Evolutionary conservation across 768 basidiomycete species (phyloP).

Genomic region (Russula virescens): DNA sequence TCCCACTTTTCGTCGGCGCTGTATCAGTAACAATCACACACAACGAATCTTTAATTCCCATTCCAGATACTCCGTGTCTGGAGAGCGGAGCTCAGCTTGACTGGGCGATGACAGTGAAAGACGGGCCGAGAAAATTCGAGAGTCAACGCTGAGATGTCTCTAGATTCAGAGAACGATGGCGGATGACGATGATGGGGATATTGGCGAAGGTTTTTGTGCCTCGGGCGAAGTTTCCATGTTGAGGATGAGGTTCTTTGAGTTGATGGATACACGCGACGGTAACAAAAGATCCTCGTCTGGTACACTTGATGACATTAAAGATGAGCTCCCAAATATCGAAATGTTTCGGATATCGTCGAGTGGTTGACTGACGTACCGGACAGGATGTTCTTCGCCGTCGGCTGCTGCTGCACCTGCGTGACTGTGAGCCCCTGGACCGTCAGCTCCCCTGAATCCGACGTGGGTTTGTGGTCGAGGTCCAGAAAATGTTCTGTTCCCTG

Average conservation of each 20-base stretch:
- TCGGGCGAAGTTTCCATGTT: constrained; percentile 60
- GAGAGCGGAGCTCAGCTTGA: constrained; percentile 55
- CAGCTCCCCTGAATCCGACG: constrained; percentile 56
- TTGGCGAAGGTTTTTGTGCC: constrained; percentile 34
- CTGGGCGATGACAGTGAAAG: constrained; percentile 59
- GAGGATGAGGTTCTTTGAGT: constrained; percentile 57
- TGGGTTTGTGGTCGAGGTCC: constrained; percentile 78
- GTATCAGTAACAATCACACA: constrained; percentile 28
- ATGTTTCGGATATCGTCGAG: constrained; percentile 92
- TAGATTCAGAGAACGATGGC: constrained; percentile 40
- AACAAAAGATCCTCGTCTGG: too few relatives aligned
- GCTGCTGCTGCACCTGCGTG: constrained; percentile 62
- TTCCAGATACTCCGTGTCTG: constrained; percentile 27
- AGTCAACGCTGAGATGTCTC: constrained; percentile 41
- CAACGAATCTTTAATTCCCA: constrained; percentile 29
- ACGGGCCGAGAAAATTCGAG: constrained; percentile 55
- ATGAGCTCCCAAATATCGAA: constrained; percentile 73
- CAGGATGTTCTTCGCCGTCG: constrained; percentile 68
- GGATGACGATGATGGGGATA: constrained; percentile 47
- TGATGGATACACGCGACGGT: too few relatives aligned
- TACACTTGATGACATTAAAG: constrained; percentile 34
- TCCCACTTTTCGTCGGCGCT: constrained; percentile 48
- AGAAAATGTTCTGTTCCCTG: constrained; percentile 93
- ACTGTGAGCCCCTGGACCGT: constrained; percentile 79
- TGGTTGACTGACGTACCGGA: constrained; percentile 78